phyloP scores from a whole-genome alignment of 305 asterid species.

The Fraxinus dipetala region DNA sequence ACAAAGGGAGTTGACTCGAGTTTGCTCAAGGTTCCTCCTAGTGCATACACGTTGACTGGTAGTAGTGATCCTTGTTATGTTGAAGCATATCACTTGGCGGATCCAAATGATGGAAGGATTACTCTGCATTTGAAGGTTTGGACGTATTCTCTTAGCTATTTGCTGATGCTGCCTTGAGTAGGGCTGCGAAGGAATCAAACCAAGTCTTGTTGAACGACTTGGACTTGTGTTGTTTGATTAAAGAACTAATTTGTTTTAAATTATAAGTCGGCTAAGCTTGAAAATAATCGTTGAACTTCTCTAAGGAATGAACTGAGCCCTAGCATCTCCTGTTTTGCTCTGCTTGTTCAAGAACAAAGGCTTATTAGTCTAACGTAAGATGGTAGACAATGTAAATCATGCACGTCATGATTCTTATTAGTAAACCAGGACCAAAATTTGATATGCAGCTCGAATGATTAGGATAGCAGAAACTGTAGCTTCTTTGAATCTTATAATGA shows the following conservation, averaged over 20 bases:
- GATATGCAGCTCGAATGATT: neutral
- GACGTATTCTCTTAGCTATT: constrained; percentile 22
- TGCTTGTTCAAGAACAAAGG: neutral
- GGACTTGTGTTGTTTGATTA: neutral
- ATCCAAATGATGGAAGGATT: constrained; percentile 91
- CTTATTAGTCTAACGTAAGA: neutral
- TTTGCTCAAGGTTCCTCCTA: constrained; percentile 72
- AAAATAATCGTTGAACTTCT: neutral
- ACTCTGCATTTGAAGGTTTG: constrained; percentile 86
- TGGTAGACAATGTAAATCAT: neutral
- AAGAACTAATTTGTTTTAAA: constrained; percentile 8
- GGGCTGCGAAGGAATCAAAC: neutral
- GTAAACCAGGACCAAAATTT: constrained; percentile 6
- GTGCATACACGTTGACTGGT: constrained; percentile 73
- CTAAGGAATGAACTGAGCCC: neutral
- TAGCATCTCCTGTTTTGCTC: neutral
- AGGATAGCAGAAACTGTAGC: constrained; percentile 14
- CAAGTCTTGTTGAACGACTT: neutral
- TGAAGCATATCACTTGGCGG: constrained; percentile 88
- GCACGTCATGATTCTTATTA: constrained; percentile 6
- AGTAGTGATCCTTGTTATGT: constrained; percentile 97
- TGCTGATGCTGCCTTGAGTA: constrained; percentile 10
- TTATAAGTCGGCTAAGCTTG: neutral
- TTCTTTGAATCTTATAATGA: constrained; percentile 4
- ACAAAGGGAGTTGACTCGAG: constrained; percentile 65